Conservation (phyloP, 805 yeast species). For the Yamadazyma philogaea region DNA sequence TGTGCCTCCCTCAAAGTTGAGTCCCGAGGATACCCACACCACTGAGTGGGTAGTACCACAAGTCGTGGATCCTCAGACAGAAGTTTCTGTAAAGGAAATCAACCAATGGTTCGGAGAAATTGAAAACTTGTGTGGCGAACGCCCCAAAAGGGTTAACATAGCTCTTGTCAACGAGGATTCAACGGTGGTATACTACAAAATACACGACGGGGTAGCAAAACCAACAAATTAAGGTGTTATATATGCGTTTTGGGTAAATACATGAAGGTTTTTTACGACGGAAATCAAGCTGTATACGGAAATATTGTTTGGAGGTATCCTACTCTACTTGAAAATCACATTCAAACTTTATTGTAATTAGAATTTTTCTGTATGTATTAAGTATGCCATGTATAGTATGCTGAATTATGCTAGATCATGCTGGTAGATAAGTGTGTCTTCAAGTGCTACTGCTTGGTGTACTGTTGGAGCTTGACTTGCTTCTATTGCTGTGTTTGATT, state of each 20-base stretch:
- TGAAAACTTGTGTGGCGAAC: constrained; percentile 11
- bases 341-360: too few relatives aligned
- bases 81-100: constrained; percentile 36
- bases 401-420: neutral
- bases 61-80: constrained; percentile 18
- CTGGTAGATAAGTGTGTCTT: neutral
- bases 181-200: constrained; percentile 65
- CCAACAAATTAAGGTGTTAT: constrained; percentile 34
- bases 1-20: constrained; percentile 22
- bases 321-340: too few relatives aligned
- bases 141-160: constrained; percentile 47
- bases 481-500: constrained; percentile 11
- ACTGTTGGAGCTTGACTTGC: neutral
- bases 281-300: too few relatives aligned
- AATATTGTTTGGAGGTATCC: too few relatives aligned
- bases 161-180: constrained; percentile 65
- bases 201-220: constrained; percentile 62
- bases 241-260: too few relatives aligned
- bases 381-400: neutral
- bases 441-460: too few relatives aligned
- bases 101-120: constrained; percentile 38
- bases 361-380: too few relatives aligned
- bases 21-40: constrained; percentile 14
- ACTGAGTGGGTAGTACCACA: constrained; percentile 45
- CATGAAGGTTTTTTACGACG: too few relatives aligned